Evolutionary conservation across 2,329 filamentous ascomycete species (phyloP), one percentile per base, ranked within the genome.

Genomic region (Clarireedia hainanense): DNA sequence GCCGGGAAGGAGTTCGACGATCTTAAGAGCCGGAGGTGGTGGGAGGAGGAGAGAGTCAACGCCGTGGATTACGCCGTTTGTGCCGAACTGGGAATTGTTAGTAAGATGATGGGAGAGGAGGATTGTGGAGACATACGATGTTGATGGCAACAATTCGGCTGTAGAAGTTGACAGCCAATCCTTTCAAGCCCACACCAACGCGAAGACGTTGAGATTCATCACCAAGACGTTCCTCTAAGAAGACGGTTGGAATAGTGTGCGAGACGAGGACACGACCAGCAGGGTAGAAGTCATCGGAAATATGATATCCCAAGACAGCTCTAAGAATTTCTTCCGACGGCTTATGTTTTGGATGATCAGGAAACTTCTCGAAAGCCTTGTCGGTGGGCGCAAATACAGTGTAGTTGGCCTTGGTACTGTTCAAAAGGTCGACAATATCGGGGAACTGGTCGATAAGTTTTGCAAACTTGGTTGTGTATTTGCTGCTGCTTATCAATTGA

Each of bases 331-430:
- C 84, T 70, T 89, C 85, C 56, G 79, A 78, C 4, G 84, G 85
- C 72, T 89, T 83, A 34, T 48, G 26, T 60, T 76, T 69, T 54
- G 74, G 65, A 69, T 76, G 67, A 20, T 76, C 65, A 2, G 78
- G 79, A 24, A 83, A 71, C 62, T 79, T 74, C 59, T 86, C 81
- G 64, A 96, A 92, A 0, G 90, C 90, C 50, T 77, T 74, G 68
- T 96, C 83, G 1, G 81, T 83, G 0, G 91, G 91, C 2, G 88
- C 87, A 65, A 96, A 95, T 50, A 94, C 72, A 0, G 91, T 96
- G 66, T 86, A 82, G 70, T 92, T 91, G 23, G 80, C 75, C 37
- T 80, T 73, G 1, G 88, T 92, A 65, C 80, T 80, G 72, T 95
- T 94, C 27, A 96, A 79, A 3, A 84, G 70, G 53, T 86, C 70